Percentiles rank a stretch among this genome's conserved stretches.
Conservation (phyloP, 331 rosid species). For the Quercus phellos region DNA sequence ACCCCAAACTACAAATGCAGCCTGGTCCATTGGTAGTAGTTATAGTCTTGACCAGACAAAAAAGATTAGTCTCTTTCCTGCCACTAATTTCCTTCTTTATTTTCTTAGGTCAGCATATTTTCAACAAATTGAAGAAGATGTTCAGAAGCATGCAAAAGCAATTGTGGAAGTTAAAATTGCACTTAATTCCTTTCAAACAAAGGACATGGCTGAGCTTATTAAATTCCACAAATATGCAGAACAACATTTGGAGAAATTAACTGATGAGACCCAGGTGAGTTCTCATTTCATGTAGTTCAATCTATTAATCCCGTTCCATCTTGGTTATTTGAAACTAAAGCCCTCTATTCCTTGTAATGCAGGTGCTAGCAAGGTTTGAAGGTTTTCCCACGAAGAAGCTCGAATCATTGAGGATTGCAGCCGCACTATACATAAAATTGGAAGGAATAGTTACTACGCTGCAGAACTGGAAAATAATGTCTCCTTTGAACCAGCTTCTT, state of each 20-base stretch:
- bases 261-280: conserved; percentile 35
- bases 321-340: neutral
- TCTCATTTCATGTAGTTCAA: neutral
- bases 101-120: conserved; percentile 24
- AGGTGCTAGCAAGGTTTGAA: conserved; percentile 39
- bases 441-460: conserved; percentile 15
- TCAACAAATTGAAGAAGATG: conserved; percentile 36
- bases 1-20: neutral
- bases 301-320: neutral
- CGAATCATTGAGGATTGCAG: conserved; percentile 35
- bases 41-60: neutral
- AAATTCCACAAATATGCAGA: conserved; percentile 26
- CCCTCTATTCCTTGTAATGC: neutral
- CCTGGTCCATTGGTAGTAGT: neutral
- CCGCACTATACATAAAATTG: conserved; percentile 32
- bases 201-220: conserved; percentile 32
- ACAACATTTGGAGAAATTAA: conserved; percentile 30
- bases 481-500: conserved; percentile 28
- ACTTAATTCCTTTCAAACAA: conserved; percentile 29
- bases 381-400: conserved; percentile 40
- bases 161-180: conserved; percentile 27
- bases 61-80: neutral
- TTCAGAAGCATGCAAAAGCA: conserved; percentile 26
- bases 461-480: conserved; percentile 25
- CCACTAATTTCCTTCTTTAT: neutral